phyloP scores from a whole-genome alignment of 2,329 filamentous ascomycete genomes.

The Trichoderma sp. region DNA sequence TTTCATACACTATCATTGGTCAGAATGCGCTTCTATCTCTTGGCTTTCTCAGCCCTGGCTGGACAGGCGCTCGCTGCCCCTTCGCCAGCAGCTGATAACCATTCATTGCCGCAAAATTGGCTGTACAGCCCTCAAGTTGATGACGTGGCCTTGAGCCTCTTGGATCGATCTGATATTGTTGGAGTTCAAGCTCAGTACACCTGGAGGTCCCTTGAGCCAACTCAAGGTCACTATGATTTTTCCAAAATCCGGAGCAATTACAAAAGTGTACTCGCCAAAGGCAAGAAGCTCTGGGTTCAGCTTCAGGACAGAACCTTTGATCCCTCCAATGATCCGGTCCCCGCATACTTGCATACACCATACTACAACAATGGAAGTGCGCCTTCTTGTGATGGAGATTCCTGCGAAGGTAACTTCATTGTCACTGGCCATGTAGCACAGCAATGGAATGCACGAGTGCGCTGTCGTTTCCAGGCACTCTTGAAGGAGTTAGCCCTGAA shows the following conservation, averaged over 20 bases:
- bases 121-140: conserved; percentile 21
- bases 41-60: neutral
- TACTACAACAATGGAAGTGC: conserved; percentile 30
- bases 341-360: conserved; percentile 27
- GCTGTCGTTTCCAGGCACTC: conserved; percentile 27
- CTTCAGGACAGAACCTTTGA: conserved; percentile 29
- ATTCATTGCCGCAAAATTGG: neutral
- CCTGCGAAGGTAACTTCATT: conserved; percentile 19
- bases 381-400: conserved; percentile 26
- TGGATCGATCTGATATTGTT: conserved; percentile 25
- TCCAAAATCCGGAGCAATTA: conserved; percentile 28
- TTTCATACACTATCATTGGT: neutral
- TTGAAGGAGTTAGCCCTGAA: conserved; percentile 25
- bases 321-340: conserved; percentile 25
- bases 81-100: neutral
- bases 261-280: conserved; percentile 34
- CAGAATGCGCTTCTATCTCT: neutral
- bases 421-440: conserved; percentile 1
- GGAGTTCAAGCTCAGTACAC: conserved; percentile 27
- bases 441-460: conserved; percentile 24
- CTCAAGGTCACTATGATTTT: conserved; percentile 1
- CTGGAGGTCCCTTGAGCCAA: conserved; percentile 26
- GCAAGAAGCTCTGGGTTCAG: conserved; percentile 31
- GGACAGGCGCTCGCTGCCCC: neutral
- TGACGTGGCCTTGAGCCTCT: conserved; percentile 13